Conservation (phyloP, 169 alveolate genomes). For the Ichthyophthirius multifiliis region DNA sequence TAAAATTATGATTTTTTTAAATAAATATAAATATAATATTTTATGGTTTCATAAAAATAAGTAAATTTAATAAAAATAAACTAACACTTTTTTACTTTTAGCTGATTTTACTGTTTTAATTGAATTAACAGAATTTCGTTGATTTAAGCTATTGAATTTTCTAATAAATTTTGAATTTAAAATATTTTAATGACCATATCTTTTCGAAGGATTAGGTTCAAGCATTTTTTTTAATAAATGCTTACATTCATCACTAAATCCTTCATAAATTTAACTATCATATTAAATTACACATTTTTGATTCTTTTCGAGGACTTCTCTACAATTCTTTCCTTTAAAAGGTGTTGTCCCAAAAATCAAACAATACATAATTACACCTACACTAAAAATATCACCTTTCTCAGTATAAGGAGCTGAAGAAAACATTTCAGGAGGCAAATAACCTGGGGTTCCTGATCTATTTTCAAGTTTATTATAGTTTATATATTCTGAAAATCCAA, state of each 20-base stretch:
- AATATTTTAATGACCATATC: not conserved
- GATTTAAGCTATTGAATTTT: too few species aligned
- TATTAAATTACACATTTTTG: constrained; percentile 30
- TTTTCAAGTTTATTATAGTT: constrained; percentile 4
- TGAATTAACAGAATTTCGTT: too few species aligned
- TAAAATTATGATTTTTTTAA: too few species aligned
- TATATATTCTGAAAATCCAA: constrained; percentile 42
- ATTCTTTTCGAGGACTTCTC: constrained; percentile 43
- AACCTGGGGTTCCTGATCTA: constrained; percentile 35
- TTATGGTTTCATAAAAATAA: too few species aligned
- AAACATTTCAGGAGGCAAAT: constrained; percentile 30
- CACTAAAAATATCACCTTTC: constrained; percentile 37
- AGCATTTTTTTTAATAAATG: not conserved
- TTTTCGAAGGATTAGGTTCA: not conserved
- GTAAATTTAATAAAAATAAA: too few species aligned
- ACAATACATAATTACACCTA: constrained; percentile 32
- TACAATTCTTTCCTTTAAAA: constrained; percentile 41
- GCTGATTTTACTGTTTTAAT: too few species aligned
- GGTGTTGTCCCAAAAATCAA: constrained; percentile 28
- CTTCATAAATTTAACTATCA: not conserved
- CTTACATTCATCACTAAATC: not conserved
- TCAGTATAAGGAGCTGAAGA: constrained; percentile 22
- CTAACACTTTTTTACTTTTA: too few species aligned
- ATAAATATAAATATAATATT: too few species aligned
- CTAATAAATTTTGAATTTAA: not conserved